phyloP scores from a whole-genome alignment of 2,329 filamentous ascomycete genomes.

The Neoarthrinium moseri region DNA sequence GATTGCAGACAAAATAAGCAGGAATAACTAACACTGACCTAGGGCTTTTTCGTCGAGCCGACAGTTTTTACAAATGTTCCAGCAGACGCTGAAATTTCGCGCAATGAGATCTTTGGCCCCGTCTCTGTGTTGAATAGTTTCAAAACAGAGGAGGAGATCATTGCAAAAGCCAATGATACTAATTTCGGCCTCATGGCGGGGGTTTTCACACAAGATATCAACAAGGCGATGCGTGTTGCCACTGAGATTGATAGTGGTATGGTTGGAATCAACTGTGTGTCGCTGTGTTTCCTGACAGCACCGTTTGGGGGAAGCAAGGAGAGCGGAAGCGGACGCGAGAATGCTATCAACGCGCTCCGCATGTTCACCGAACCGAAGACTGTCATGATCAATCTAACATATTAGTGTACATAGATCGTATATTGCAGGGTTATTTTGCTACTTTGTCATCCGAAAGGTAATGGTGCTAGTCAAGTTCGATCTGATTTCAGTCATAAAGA shows the following conservation, averaged over 20 bases:
- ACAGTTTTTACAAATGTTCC: slow-evolving; percentile 43
- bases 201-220: slow-evolving; percentile 64
- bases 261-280: slow-evolving; percentile 64
- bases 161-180: slow-evolving; percentile 54
- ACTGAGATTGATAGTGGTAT: slow-evolving; percentile 63
- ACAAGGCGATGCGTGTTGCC: slow-evolving; percentile 55
- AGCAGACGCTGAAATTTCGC: slow-evolving; percentile 44
- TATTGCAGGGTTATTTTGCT: slow-evolving; percentile 41
- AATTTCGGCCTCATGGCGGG: slow-evolving; percentile 42
- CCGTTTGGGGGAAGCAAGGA: slow-evolving; percentile 53
- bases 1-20: too few relatives aligned
- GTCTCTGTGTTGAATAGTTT: slow-evolving; percentile 55
- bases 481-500: too few relatives aligned
- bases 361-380: slow-evolving; percentile 50
- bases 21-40: too few relatives aligned
- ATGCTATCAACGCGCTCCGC: slow-evolving; percentile 44
- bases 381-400: slow-evolving; percentile 47
- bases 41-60: slow-evolving; percentile 43
- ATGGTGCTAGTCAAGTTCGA: too few relatives aligned
- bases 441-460: too few relatives aligned
- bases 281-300: slow-evolving; percentile 33
- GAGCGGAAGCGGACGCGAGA: slow-evolving; percentile 48
- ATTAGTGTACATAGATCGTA: too few relatives aligned
- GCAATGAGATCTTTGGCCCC: slow-evolving; percentile 58
- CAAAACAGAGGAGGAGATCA: slow-evolving; percentile 54